These are phyloP conservation scores for Nothopassalora personata DNA, from an alignment of 2,329 filamentous ascomycete genomes.

Conservation along the genomic window DNA sequence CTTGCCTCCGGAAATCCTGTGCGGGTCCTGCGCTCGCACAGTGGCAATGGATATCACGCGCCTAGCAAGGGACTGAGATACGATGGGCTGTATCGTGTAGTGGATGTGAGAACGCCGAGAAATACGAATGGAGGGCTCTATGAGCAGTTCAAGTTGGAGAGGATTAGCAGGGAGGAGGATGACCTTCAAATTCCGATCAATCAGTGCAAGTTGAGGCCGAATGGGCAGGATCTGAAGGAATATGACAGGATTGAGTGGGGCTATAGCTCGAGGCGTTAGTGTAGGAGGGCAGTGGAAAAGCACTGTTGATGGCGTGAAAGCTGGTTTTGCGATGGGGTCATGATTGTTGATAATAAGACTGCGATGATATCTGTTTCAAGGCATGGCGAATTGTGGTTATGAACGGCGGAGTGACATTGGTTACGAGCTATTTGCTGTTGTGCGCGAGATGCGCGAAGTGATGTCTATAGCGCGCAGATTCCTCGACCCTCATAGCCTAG, in stretches of 20 bases:
- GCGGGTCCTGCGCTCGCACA: slow-evolving; percentile 19
- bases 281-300: too few relatives aligned
- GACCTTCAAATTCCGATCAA: slow-evolving; percentile 11
- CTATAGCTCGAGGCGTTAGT: slow-evolving; percentile 3
- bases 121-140: slow-evolving; percentile 25
- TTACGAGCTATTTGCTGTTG: too few relatives aligned
- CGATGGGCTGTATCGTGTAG: slow-evolving; percentile 26
- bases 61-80: slow-evolving; percentile 22
- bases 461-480: too few relatives aligned
- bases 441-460: too few relatives aligned
- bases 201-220: slow-evolving; percentile 13
- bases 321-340: too few relatives aligned
- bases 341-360: too few relatives aligned
- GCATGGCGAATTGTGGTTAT: too few relatives aligned
- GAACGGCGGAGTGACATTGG: too few relatives aligned
- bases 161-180: slow-evolving; percentile 7
- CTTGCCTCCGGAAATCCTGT: slow-evolving; percentile 13
- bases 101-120: slow-evolving; percentile 2
- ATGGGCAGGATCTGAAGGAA: slow-evolving; percentile 14
- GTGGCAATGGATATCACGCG: slow-evolving; percentile 10
- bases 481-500: too few relatives aligned
- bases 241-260: slow-evolving; percentile 17
- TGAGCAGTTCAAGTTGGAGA: slow-evolving; percentile 25
- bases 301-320: too few relatives aligned
- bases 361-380: too few relatives aligned